Evolutionary conservation across 495 filamentous ascomycete species (phyloP), one percentile per base, ranked within the genome.

Genomic region (Chaetomidium leptoderma): DNA sequence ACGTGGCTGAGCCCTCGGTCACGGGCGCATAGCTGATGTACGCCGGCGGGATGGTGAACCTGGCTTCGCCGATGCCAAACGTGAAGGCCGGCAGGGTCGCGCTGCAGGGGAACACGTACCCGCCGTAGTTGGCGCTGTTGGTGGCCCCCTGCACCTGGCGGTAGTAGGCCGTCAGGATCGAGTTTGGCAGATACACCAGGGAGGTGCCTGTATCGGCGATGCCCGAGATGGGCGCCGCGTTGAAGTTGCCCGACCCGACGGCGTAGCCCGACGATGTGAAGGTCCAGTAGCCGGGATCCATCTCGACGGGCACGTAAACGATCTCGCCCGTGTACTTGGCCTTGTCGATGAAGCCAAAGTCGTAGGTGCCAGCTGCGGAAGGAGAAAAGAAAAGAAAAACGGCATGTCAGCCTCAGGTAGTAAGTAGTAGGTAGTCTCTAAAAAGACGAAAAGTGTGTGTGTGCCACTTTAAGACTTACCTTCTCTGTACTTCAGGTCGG

Each of bases 151-250:
- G 26, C 55, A 92, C 80, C 49, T 83, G 61, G 47, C 66, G 58
- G 75, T 89, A 92, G 79, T 91, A 92, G 61, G 74, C 80, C 17
- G 65, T 63, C 56, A 88, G 82, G 65, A 89, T 70, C 36, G 65
- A 39, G 57, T 69, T 64, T 53, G 81, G 79, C 39, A 92, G 76
- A 63, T 87, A 79, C 39, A 89, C 65, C 24, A 92, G 84, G 19
- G 87, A 85, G 52, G 88, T 91, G 47, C 89, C 89, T n/a, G 89
- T 88, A 72, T 86, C 83, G 58, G 80, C 78, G 65, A 87, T 85
- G 62, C 76, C 75, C 59, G 72, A 70, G 60, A 83, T 77, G 45
- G 66, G 62, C 16, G 65, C 61, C 32, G 70, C 56, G 24, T 49
- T 66, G 17, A 65, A 67, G 56, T 63, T 51, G 13, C 67, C 69